These are phyloP conservation scores for Metschnikowia cerradonensis DNA, from an alignment of 805 yeast genomes.

Conservation along the genomic window DNA sequence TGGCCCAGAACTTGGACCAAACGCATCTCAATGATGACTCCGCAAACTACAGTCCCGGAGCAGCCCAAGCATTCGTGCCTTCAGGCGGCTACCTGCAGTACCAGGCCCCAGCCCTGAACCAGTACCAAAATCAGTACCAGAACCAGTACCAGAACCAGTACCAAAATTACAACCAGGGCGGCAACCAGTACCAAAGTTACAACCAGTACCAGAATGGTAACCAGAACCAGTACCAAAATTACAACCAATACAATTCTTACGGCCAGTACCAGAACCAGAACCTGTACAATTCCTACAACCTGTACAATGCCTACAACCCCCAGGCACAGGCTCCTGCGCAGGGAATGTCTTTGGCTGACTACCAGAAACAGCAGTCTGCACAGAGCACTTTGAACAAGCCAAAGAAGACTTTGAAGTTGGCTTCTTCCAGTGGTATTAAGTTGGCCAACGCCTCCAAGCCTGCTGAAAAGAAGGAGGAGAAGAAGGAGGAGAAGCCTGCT, in stretches of 20 bases:
- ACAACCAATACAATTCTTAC: conserved; percentile 13
- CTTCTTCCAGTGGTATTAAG: conserved; percentile 62
- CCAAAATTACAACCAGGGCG: conserved; percentile 10
- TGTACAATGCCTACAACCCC: conserved; percentile 14
- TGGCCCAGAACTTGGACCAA: conserved; percentile 43
- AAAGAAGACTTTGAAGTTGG: conserved; percentile 65
- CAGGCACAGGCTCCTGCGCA: conserved; percentile 23
- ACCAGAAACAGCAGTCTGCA: conserved; percentile 61
- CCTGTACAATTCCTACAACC: conserved; percentile 16
- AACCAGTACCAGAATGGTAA: background rate
- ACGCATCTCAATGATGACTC: conserved; percentile 30
- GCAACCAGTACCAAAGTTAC: conserved; percentile 23
- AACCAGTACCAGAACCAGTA: conserved; percentile 15
- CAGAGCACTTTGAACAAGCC: conserved; percentile 47
- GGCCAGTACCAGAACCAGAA: conserved; percentile 18
- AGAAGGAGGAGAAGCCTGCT: conserved; percentile 38
- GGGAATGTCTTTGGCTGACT: conserved; percentile 76
- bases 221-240: conserved; percentile 15
- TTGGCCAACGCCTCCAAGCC: conserved; percentile 35
- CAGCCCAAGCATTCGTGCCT: conserved; percentile 49
- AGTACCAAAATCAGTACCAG: conserved; percentile 14
- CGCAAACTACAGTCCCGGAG: conserved; percentile 44
- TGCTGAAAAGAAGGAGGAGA: conserved; percentile 29
- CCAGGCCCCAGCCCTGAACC: conserved; percentile 11
- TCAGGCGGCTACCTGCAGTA: conserved; percentile 25